Evolutionary conservation across 2,329 filamentous ascomycete species (phyloP), one percentile per base, ranked within the genome.

Genomic region (Colletotrichum somersetense): DNA sequence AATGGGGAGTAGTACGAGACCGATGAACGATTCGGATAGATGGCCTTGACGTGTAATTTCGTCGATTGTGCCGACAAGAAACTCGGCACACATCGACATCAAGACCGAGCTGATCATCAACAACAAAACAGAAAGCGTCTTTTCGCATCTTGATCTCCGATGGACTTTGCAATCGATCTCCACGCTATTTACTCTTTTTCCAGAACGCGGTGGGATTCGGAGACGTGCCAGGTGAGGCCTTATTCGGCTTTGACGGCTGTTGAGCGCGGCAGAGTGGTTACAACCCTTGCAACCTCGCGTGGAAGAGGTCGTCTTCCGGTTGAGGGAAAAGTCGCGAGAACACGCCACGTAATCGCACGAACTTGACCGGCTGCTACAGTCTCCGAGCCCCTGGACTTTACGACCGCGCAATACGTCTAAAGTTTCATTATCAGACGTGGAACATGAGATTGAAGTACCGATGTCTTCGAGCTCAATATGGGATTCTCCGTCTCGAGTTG

Each of bases 1-100:
- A 50, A 91, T 87, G 0, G 89, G 89, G 14, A 91, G 81, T 68
- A 91, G 85, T 55, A 91, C 89, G 16, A 91, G 81, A 48, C 89
- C 89, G 58, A 91, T 88, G 64, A 91, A 86, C 0, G 87, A 84
- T 76, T 90, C 86, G 14, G 87, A 88, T 2, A 91, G 78, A 3
- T 84, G 84, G 1, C 80, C 79, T 52, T 80, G 78, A n/a, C 79
- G 79, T 0, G 89, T 87, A 0, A 91, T 84, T 40, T 85, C 85
- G 76, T 88, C 84, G 73, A 91, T 91, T 57, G 86, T 87, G 67
- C 83, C 85, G 53, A 91, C 89, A 75, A 91, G 86, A 71, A 90
- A 89, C 74, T 91, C 89, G 66, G 89, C 89, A 73, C 88, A 90
- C 52, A 89, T 77, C 2, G 89, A 89, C 67, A 91, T 88, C 40